These are phyloP conservation scores for Raddia guianensis DNA, from an alignment of 176 grass and related monocot genomes.

Conservation along the genomic window DNA sequence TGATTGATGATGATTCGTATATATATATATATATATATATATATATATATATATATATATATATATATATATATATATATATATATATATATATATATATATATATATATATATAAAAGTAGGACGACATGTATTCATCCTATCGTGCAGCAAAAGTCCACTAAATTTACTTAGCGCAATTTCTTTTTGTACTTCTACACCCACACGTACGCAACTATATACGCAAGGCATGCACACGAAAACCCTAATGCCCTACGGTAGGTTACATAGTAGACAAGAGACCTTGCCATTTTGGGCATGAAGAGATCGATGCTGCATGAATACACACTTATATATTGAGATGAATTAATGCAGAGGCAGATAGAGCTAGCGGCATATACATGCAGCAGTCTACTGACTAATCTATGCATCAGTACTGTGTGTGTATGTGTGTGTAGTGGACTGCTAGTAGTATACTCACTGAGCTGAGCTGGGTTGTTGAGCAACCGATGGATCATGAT, in stretches of 20 bases:
- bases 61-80: too few relatives aligned
- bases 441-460: too few relatives aligned
- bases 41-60: too few relatives aligned
- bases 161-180: neutral
- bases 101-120: too few relatives aligned
- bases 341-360: neutral
- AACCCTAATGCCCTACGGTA: neutral
- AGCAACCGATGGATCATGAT: slow-evolving; percentile 55
- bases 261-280: neutral
- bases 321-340: neutral
- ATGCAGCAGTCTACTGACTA: neutral
- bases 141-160: too few relatives aligned
- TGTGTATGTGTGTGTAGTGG: too few relatives aligned
- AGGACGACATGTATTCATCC: too few relatives aligned
- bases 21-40: too few relatives aligned
- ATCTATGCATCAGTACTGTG: too few relatives aligned
- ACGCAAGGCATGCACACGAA: neutral
- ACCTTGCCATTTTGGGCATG: neutral
- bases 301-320: neutral
- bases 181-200: neutral
- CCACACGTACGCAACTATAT: neutral
- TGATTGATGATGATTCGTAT: too few relatives aligned
- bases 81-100: too few relatives aligned
- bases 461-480: slow-evolving; percentile 32
- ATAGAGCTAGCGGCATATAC: neutral